A percentile compares a stretch with the other conserved stretches of the same genome.
phyloP scores from a whole-genome alignment of 108 stramenopile species.

The Pseudonitzschia delicatissima region DNA sequence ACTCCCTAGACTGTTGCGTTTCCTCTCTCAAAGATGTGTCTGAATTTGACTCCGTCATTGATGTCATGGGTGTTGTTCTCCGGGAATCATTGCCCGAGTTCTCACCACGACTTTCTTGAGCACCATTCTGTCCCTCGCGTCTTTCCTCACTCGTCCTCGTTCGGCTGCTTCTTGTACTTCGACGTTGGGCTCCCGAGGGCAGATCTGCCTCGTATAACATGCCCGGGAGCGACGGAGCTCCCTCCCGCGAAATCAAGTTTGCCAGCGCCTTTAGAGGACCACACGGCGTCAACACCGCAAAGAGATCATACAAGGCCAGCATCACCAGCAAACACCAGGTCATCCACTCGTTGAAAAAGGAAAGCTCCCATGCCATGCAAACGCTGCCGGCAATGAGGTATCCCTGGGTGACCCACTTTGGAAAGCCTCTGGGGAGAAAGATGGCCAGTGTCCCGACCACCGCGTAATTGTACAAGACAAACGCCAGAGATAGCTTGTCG shows the following conservation, averaged over 20 bases:
- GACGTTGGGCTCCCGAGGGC: conserved; percentile 48
- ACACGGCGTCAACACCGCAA: conserved; percentile 94
- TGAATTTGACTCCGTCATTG: background rate
- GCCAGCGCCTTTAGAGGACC: conserved; percentile 92
- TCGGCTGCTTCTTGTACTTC: background rate
- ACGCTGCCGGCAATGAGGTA: conserved; percentile 89
- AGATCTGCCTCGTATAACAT: conserved; percentile 92
- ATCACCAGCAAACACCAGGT: conserved; percentile 93
- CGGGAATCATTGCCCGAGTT: background rate
- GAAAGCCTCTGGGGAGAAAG: conserved; percentile 92
- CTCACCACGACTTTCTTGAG: conserved; percentile 15
- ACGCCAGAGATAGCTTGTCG: conserved; percentile 79
- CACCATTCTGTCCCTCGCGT: background rate
- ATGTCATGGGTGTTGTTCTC: background rate
- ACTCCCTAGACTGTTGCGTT: background rate
- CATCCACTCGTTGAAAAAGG: conserved; percentile 92
- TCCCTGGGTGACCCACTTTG: conserved; percentile 78
- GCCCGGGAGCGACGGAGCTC: conserved; percentile 92
- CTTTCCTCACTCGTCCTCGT: background rate
- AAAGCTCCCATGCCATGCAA: conserved; percentile 93
- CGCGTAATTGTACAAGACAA: conserved; percentile 92
- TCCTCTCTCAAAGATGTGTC: no score
- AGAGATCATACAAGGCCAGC: conserved; percentile 94
- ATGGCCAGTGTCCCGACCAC: conserved; percentile 86
- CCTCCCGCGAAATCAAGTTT: conserved; percentile 76